Percentiles rank a stretch among this genome's conserved stretches.
These are phyloP conservation scores for Xylaria longipes DNA, from an alignment of 495 filamentous ascomycete genomes.

Conservation along the genomic window DNA sequence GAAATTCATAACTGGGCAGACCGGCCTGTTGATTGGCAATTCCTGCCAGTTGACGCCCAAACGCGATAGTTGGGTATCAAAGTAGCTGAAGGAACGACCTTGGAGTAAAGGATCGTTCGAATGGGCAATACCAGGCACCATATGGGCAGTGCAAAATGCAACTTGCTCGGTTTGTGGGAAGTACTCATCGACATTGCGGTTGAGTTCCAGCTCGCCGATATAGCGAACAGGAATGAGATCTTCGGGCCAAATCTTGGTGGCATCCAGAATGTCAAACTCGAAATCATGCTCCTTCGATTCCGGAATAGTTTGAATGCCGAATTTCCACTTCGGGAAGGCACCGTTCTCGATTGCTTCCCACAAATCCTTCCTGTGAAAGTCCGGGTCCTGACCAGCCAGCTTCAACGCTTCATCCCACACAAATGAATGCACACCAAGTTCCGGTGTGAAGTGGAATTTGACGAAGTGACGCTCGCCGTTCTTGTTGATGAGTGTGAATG, in stretches of 20 bases:
- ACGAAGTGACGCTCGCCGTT: conserved; percentile 77
- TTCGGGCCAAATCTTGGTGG: conserved; percentile 93
- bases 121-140: conserved; percentile 88
- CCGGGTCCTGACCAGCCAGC: conserved; percentile 79
- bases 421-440: conserved; percentile 80
- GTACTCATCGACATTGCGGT: conserved; percentile 84
- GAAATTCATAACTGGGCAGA: conserved; percentile 82
- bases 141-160: conserved; percentile 85
- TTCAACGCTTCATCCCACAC: conserved; percentile 92
- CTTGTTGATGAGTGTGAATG: conserved; percentile 74
- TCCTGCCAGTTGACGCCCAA: conserved; percentile 88
- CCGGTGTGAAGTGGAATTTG: conserved; percentile 82
- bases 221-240: conserved; percentile 79
- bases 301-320: conserved; percentile 77
- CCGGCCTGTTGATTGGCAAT: conserved; percentile 78
- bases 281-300: conserved; percentile 79
- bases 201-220: conserved; percentile 83
- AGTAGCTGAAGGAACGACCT: conserved; percentile 86
- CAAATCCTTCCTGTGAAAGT: conserved; percentile 88
- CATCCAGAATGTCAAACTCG: conserved; percentile 89
- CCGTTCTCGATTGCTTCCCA: conserved; percentile 79
- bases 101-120: conserved; percentile 84
- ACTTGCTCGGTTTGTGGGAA: conserved; percentile 85
- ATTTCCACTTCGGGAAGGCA: conserved; percentile 80
- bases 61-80: conserved; percentile 83